A percentile compares a stretch with the other conserved stretches of the same genome.
phyloP scores from a whole-genome alignment of 2,329 filamentous ascomycete species.

The Coniochaeta hoffmannii region DNA sequence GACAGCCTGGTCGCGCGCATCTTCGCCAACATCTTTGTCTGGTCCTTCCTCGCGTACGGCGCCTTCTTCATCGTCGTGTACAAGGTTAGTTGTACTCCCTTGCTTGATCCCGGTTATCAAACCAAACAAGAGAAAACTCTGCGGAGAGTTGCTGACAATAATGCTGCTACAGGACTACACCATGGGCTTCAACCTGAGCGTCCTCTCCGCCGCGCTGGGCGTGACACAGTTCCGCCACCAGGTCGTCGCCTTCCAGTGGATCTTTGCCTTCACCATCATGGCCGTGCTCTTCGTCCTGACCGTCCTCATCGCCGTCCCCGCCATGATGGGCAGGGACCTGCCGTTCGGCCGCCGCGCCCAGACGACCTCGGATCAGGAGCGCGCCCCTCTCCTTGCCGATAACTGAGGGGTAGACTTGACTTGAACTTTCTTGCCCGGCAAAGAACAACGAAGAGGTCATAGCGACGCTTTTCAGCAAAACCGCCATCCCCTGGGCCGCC shows the following conservation, averaged over 20 bases:
- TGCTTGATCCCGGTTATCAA: no score
- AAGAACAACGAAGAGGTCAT: no score
- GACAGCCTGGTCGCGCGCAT: conserved; percentile 63
- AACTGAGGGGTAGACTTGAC: no score
- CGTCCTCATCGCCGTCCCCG: conserved; percentile 55
- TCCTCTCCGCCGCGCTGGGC: conserved; percentile 67
- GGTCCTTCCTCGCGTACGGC: conserved; percentile 72
- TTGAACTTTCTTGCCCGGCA: conserved; percentile 2
- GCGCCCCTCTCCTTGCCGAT: conserved; percentile 53
- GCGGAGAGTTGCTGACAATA: neutral
- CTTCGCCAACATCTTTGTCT: conserved; percentile 81
- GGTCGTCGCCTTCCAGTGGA: conserved; percentile 79
- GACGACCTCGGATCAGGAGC: conserved; percentile 45
- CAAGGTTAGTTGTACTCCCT: conserved; percentile 43
- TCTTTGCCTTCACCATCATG: conserved; percentile 84
- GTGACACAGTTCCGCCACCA: conserved; percentile 69
- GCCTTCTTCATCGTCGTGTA: conserved; percentile 66
- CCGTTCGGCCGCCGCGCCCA: conserved; percentile 38
- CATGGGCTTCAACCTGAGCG: conserved; percentile 71
- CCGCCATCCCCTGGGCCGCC: no score
- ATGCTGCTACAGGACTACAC: conserved; percentile 50
- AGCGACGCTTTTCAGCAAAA: no score
- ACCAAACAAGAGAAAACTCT: no score
- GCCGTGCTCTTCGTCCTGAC: conserved; percentile 64
- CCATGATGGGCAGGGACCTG: conserved; percentile 51